A percentile compares a stretch with the other conserved stretches of the same genome.
Conservation (phyloP, 2,329 filamentous ascomycete species). For the Colletotrichum lini region DNA sequence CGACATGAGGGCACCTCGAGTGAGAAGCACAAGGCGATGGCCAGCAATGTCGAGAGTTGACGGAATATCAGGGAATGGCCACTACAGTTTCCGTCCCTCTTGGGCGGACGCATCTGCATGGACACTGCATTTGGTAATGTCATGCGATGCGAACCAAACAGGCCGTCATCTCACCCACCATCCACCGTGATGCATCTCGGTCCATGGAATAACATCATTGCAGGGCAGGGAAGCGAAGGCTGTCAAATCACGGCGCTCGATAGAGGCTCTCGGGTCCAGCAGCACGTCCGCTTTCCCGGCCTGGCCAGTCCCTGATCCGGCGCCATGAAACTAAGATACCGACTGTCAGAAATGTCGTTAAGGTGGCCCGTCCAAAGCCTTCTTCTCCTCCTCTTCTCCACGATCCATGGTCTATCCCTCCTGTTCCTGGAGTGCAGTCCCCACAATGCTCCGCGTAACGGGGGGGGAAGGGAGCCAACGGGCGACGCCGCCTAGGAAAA, state of each 20-base stretch:
- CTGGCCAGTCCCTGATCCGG: conserved; percentile 3
- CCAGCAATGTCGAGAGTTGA: conserved; percentile 1
- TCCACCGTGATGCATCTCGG: conserved; percentile 2
- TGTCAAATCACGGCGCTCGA: conserved; percentile 1
- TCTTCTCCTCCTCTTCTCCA: conserved; percentile 17
- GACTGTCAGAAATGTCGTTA: neutral
- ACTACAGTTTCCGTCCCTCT: conserved; percentile 10
- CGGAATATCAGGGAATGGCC: conserved; percentile 6
- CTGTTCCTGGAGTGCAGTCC: conserved; percentile 21
- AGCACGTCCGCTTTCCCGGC: conserved; percentile 12
- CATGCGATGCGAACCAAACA: neutral
- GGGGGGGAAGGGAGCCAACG: conserved; percentile 23
- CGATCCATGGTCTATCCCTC: conserved; percentile 2
- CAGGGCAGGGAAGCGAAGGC: neutral
- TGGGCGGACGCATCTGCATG: conserved; percentile 22
- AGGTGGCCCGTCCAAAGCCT: conserved; percentile 1
- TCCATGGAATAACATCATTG: neutral
- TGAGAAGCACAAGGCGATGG: conserved; percentile 15
- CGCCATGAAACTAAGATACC: neutral
- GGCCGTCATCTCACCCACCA: conserved; percentile 12
- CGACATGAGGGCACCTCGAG: conserved; percentile 31
- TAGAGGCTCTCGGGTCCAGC: conserved; percentile 11
- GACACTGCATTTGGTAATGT: conserved; percentile 26
- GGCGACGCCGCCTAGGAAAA: conserved; percentile 17
- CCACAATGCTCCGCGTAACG: conserved; percentile 33